A percentile compares a stretch with the other conserved stretches of the same genome.
phyloP scores from a whole-genome alignment of 495 filamentous ascomycete species.

The Penicillium steckii region DNA sequence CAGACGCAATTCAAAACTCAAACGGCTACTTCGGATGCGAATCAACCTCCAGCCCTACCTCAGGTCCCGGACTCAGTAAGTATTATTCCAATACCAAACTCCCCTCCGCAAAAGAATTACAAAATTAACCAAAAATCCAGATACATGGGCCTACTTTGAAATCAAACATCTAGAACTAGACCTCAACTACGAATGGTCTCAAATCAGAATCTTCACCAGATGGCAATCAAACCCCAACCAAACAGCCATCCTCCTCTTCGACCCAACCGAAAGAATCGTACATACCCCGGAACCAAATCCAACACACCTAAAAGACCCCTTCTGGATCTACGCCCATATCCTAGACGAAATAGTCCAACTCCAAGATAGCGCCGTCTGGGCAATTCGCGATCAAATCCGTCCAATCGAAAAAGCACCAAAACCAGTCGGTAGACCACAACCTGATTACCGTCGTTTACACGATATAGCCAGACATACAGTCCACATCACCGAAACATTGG shows the following conservation, averaged over 20 bases:
- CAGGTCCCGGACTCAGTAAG: conserved; percentile 11
- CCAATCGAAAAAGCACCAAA: conserved; percentile 16
- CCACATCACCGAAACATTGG: conserved; percentile 45
- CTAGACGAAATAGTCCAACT: conserved; percentile 14
- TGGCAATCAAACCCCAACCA: conserved; percentile 9
- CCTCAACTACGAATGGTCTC: conserved; percentile 5
- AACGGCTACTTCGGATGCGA: conserved; percentile 20
- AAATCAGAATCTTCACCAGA: conserved; percentile 11
- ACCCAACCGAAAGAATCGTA: conserved; percentile 13
- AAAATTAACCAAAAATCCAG: not conserved
- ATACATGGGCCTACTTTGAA: conserved; percentile 19
- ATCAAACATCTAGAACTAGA: conserved; percentile 2
- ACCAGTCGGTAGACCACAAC: not conserved
- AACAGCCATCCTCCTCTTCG: conserved; percentile 35
- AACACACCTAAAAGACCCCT: conserved; percentile 15
- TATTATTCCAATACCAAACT: not conserved
- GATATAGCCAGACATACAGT: conserved; percentile 49
- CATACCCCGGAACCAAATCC: not conserved
- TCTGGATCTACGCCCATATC: conserved; percentile 18
- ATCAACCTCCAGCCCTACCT: not conserved
- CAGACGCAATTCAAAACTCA: conserved; percentile 1
- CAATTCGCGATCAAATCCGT: conserved; percentile 23
- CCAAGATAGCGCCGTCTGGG: conserved; percentile 27
- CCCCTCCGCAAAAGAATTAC: not conserved
- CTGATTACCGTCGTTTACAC: conserved; percentile 42